phyloP scores from a whole-genome alignment of 169 alveolate species.

The Plasmodium reichenowi region DNA sequence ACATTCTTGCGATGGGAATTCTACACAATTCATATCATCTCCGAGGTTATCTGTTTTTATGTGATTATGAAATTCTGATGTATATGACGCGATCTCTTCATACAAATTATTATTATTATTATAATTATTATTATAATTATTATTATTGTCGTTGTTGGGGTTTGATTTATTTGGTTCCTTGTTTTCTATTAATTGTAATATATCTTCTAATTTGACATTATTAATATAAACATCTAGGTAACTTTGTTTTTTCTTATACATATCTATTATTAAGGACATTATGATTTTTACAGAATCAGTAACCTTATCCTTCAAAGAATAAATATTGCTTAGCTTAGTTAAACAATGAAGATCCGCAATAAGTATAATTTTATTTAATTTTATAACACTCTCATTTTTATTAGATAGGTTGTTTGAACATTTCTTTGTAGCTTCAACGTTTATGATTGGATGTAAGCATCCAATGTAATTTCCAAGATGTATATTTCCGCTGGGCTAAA shows the following conservation, averaged over 20 bases:
- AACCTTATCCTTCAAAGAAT: slow-evolving; percentile 37
- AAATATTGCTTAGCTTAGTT: slow-evolving; percentile 34
- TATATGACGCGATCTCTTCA: background rate
- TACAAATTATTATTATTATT: background rate
- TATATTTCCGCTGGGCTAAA: slow-evolving; percentile 64
- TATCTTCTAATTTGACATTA: slow-evolving; percentile 29
- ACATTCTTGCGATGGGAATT: background rate
- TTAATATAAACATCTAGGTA: slow-evolving; percentile 44
- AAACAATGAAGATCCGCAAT: slow-evolving; percentile 66
- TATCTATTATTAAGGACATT: slow-evolving; percentile 62
- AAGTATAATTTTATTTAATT: slow-evolving; percentile 38
- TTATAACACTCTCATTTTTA: slow-evolving; percentile 2
- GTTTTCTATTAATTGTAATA: slow-evolving; percentile 6
- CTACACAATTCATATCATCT: background rate
- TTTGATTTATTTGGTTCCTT: background rate
- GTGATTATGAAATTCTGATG: background rate
- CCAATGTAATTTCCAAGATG: slow-evolving; percentile 71
- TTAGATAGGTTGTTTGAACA: background rate
- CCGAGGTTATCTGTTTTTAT: background rate
- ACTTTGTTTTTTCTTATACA: slow-evolving; percentile 49
- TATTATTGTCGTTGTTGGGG: background rate
- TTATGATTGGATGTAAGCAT: slow-evolving; percentile 58
- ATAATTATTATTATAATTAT: background rate
- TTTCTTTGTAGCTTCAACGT: slow-evolving; percentile 31
- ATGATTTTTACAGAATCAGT: slow-evolving; percentile 30